phyloP scores from a whole-genome alignment of 1,139 yeast species.

The Scheffersomyces lignicola region DNA sequence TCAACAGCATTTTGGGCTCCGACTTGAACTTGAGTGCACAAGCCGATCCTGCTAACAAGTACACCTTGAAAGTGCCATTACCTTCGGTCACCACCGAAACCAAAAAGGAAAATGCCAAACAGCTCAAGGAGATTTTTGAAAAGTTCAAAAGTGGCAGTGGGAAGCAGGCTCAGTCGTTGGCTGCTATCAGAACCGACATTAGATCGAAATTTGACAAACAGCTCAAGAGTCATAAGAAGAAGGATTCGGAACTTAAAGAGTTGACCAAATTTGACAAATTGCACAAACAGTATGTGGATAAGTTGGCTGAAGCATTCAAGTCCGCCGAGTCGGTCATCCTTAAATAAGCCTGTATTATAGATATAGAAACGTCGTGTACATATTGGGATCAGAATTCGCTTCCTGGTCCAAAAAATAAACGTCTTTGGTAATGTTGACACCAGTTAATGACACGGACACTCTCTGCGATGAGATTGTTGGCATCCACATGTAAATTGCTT shows the following conservation, averaged over 20 bases:
- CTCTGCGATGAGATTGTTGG: slow-evolving; percentile 33
- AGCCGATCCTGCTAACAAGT: slow-evolving; percentile 68
- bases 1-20: slow-evolving; percentile 68
- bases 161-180: slow-evolving; percentile 40
- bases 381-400: slow-evolving; percentile 16
- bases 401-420: slow-evolving; percentile 35
- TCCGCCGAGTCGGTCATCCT: slow-evolving; percentile 54
- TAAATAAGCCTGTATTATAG: slow-evolving; percentile 19
- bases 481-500: slow-evolving; percentile 26
- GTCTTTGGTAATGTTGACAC: slow-evolving; percentile 37
- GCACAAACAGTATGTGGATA: slow-evolving; percentile 62
- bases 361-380: slow-evolving; percentile 1
- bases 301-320: slow-evolving; percentile 59
- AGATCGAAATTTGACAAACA: slow-evolving; percentile 56
- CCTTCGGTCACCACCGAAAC: slow-evolving; percentile 77
- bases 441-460: slow-evolving; percentile 38
- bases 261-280: slow-evolving; percentile 63
- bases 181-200: slow-evolving; percentile 60
- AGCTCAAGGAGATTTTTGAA: slow-evolving; percentile 64
- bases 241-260: slow-evolving; percentile 54
- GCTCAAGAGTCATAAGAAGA: slow-evolving; percentile 48
- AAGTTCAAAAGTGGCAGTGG: slow-evolving; percentile 51
- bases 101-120: slow-evolving; percentile 57
- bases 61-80: slow-evolving; percentile 68
- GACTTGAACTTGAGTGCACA: slow-evolving; percentile 79